Conservation (phyloP, 148 eudicot species). For the Simmondsia chinensis region DNA sequence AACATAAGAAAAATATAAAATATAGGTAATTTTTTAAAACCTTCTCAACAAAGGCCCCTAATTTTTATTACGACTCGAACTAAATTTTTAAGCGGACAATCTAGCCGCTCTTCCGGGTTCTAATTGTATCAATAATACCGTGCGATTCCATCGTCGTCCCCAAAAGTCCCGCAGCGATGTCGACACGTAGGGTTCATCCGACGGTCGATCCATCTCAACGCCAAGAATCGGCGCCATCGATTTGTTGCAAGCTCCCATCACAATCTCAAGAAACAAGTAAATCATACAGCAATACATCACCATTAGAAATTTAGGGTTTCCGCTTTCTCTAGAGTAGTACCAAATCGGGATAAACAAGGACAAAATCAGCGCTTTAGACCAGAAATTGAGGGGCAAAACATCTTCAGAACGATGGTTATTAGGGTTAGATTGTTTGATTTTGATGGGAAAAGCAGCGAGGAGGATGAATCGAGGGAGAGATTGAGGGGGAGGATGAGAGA, state of each 20-base stretch:
- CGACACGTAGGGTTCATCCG: conserved; percentile 45
- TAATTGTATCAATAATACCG: too few species aligned
- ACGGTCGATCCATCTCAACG: conserved; percentile 38
- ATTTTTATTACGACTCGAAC: too few species aligned
- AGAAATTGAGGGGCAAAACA: conserved; percentile 17
- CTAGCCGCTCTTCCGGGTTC: too few species aligned
- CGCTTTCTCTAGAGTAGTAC: neutral
- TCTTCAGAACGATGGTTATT: neutral
- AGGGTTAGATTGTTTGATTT: conserved; percentile 2
- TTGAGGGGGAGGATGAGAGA: conserved; percentile 5
- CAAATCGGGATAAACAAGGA: conserved; percentile 11
- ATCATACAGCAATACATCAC: conserved; percentile 21
- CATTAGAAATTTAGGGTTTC: conserved; percentile 11
- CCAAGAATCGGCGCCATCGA: conserved; percentile 17
- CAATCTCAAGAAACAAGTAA: conserved; percentile 31
- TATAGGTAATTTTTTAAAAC: too few species aligned
- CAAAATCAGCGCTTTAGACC: conserved; percentile 5
- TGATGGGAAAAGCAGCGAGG: conserved; percentile 13
- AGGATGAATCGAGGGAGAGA: conserved; percentile 14
- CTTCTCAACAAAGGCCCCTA: too few species aligned
- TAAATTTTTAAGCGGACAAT: too few species aligned
- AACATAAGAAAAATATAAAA: too few species aligned
- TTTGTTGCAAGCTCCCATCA: conserved; percentile 13
- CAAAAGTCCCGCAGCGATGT: conserved; percentile 49
- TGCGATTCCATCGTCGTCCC: conserved; percentile 52